A percentile compares a stretch with the other conserved stretches of the same genome.
Evolutionary conservation across 2,329 filamentous ascomycete genomes (phyloP).

Genomic region (Alternaria alternata): DNA sequence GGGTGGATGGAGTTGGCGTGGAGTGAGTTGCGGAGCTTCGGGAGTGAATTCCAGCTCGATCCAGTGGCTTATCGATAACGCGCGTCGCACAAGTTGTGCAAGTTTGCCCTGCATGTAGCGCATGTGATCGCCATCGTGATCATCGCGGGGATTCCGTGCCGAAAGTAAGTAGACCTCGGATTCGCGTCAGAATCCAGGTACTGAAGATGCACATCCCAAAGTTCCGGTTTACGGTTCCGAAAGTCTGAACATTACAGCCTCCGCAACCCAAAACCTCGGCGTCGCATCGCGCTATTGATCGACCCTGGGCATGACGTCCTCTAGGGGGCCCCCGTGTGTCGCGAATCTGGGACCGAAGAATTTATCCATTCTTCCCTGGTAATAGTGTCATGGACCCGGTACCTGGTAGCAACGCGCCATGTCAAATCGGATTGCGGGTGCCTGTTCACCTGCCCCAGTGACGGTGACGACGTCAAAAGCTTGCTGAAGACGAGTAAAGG

Average conservation of each 20-base stretch:
- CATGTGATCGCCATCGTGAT: conserved; percentile 4
- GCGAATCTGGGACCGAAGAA: conserved; percentile 14
- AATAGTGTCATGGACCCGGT: conserved; percentile 8
- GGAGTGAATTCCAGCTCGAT: conserved; percentile 3
- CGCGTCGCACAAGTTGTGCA: background rate
- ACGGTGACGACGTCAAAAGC: background rate
- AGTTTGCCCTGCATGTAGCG: background rate
- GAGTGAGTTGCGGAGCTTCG: conserved; percentile 3
- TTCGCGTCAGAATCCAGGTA: background rate
- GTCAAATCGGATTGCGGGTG: background rate
- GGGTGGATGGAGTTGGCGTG: conserved; percentile 1
- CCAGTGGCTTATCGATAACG: conserved; percentile 14
- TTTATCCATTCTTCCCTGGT: conserved; percentile 2
- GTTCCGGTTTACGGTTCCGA: background rate
- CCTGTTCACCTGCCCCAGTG: background rate
- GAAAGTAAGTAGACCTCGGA: background rate
- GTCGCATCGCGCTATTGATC: conserved; percentile 8
- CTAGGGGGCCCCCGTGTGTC: conserved; percentile 9
- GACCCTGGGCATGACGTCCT: conserved; percentile 9
- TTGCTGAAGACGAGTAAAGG: background rate
- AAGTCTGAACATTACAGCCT: background rate
- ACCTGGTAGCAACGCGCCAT: conserved; percentile 8
- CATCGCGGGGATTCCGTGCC: background rate
- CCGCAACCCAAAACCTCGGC: background rate
- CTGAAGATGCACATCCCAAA: background rate